A percentile compares a stretch with the other conserved stretches of the same genome.
phyloP scores from a whole-genome alignment of 2,329 filamentous ascomycete species.

The Immersiporthe knoxdaviesiana region DNA sequence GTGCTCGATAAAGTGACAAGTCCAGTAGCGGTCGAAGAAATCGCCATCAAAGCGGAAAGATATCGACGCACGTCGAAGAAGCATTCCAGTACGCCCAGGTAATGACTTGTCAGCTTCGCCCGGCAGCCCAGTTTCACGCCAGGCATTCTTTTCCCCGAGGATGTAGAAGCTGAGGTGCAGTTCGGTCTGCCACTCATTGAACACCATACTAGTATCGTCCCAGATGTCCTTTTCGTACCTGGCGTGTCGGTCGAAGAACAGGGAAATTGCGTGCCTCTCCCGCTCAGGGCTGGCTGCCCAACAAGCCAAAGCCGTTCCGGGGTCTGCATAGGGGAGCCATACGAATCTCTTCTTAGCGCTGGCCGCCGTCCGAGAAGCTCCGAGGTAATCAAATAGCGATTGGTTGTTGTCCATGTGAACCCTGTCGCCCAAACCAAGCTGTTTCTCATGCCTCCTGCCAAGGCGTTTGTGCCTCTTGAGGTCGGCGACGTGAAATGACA shows the following conservation, averaged over 20 bases:
- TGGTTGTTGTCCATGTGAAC: not conserved
- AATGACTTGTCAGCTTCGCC: not conserved
- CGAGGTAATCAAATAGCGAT: not conserved
- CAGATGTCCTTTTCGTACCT: slow-evolving; percentile 31
- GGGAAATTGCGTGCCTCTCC: slow-evolving; percentile 24
- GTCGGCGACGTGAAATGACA: not conserved
- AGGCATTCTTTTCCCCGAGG: slow-evolving; percentile 7
- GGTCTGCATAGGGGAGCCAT: not conserved
- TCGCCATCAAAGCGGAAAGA: slow-evolving; percentile 37
- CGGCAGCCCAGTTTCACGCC: not conserved
- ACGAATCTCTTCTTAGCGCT: slow-evolving; percentile 3
- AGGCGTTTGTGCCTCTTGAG: not conserved
- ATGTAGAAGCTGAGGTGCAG: slow-evolving; percentile 37
- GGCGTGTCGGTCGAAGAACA: slow-evolving; percentile 34
- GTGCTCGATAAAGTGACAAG: slow-evolving; percentile 35
- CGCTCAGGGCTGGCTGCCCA: slow-evolving; percentile 4
- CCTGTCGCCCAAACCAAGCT: no score
- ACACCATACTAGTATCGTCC: slow-evolving; percentile 33
- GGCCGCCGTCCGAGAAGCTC: not conserved
- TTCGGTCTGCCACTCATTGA: slow-evolving; percentile 39
- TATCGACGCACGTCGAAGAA: slow-evolving; percentile 31
- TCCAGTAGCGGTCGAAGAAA: no score
- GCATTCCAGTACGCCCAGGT: slow-evolving; percentile 5
- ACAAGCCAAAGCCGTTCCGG: not conserved
- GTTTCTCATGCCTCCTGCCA: not conserved